These are phyloP conservation scores for Pyronema domesticum DNA, from an alignment of 495 filamentous ascomycete species.

Conservation along the genomic window DNA sequence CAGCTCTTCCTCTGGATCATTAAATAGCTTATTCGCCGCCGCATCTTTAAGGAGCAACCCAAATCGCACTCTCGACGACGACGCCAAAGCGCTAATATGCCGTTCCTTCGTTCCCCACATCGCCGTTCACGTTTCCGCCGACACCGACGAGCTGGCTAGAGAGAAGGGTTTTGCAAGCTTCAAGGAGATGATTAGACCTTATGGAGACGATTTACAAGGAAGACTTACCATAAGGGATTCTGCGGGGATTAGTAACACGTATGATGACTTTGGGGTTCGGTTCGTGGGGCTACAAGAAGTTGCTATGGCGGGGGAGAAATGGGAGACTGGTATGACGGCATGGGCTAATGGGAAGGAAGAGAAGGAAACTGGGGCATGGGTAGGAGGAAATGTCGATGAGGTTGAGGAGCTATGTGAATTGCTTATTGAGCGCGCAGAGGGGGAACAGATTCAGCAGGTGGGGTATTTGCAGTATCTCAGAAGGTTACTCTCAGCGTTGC, in stretches of 20 bases:
- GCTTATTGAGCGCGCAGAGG: constrained; percentile 32
- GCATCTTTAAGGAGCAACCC: not conserved
- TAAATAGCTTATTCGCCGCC: constrained; percentile 16
- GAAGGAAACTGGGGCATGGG: constrained; percentile 21
- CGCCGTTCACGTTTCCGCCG: constrained; percentile 61
- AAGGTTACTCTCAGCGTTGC: constrained; percentile 59
- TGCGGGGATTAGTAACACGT: constrained; percentile 57
- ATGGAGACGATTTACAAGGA: constrained; percentile 74
- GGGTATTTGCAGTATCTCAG: constrained; percentile 59
- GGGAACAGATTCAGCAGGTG: not conserved
- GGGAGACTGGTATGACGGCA: constrained; percentile 25
- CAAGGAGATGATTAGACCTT: constrained; percentile 69
- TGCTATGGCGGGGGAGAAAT: constrained; percentile 24
- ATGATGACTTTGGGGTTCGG: constrained; percentile 78
- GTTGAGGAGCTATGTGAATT: constrained; percentile 43
- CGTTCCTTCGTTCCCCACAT: constrained; percentile 77
- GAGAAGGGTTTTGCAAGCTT: constrained; percentile 80
- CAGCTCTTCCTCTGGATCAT: constrained; percentile 21
- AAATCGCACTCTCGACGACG: not conserved
- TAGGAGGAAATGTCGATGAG: constrained; percentile 35
- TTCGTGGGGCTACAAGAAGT: constrained; percentile 54
- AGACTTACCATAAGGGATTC: constrained; percentile 85
- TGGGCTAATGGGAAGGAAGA: constrained; percentile 29
- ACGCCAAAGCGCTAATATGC: constrained; percentile 37
- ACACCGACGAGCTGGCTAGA: constrained; percentile 60